phyloP scores from a whole-genome alignment of 441 rosid genomes.

The Macaranga tanarius region DNA sequence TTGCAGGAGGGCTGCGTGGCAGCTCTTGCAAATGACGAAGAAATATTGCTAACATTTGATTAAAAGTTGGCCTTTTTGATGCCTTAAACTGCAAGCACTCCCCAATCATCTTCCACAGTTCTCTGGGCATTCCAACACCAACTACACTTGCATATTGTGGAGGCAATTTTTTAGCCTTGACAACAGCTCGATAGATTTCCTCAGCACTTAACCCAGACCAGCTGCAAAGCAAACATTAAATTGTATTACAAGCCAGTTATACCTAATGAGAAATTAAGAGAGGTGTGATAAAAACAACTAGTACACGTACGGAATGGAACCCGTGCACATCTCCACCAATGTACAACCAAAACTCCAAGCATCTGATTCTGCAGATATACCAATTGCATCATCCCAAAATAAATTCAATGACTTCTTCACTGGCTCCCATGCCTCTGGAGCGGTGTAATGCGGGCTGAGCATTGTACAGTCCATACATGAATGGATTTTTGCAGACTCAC shows the following conservation, averaged over 20 bases:
- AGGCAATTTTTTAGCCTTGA: conserved; percentile 81
- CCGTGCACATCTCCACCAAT: conserved; percentile 99
- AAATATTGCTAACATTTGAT: conserved; percentile 87
- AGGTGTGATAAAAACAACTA: conserved; percentile 15
- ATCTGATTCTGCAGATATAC: conserved; percentile 90
- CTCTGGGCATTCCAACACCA: conserved; percentile 96
- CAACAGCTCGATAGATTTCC: conserved; percentile 91
- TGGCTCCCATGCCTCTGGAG: conserved; percentile 99
- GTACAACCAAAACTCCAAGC: conserved; percentile 99
- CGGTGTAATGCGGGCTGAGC: conserved; percentile 91
- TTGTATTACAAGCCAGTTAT: conserved; percentile 16
- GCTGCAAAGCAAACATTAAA: conserved; percentile 47
- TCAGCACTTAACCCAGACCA: conserved; percentile 95
- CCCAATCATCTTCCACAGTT: conserved; percentile 98
- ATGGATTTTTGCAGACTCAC: conserved; percentile 67
- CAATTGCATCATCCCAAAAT: conserved; percentile 96
- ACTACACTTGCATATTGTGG: conserved; percentile 98
- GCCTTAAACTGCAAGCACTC: conserved; percentile 97
- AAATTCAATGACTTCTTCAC: conserved; percentile 81
- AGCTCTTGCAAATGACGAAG: conserved; percentile 92
- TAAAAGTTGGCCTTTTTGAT: conserved; percentile 83
- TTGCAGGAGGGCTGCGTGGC: conserved; percentile 91
- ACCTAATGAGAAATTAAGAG: conserved; percentile 11
- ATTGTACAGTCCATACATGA: conserved; percentile 86
- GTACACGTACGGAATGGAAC: conserved; percentile 88